A percentile compares a stretch with the other conserved stretches of the same genome.
Evolutionary conservation across 2,329 filamentous ascomycete species (phyloP).

Genomic region (Thelonectria discophora): DNA sequence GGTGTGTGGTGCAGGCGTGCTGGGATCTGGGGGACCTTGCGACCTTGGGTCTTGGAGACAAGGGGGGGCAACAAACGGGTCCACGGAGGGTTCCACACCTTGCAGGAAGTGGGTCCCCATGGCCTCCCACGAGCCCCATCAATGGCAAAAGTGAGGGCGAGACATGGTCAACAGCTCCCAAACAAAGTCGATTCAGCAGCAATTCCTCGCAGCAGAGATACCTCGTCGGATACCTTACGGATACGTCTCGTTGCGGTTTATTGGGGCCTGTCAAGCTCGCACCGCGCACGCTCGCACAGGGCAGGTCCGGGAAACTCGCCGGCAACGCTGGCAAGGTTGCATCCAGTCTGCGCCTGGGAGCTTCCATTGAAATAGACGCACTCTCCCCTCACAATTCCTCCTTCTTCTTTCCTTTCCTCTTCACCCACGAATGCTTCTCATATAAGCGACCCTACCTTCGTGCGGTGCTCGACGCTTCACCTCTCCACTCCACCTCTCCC

Average conservation of each 20-base stretch:
- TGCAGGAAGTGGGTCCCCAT: slow-evolving; percentile 8
- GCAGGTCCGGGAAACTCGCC: slow-evolving; percentile 41
- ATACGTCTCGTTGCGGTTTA: slow-evolving; percentile 28
- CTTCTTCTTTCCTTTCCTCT: slow-evolving; percentile 49
- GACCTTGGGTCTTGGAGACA: slow-evolving; percentile 5
- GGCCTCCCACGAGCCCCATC: slow-evolving; percentile 21
- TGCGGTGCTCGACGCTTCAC: slow-evolving; percentile 56
- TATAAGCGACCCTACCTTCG: slow-evolving; percentile 57
- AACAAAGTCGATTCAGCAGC: not conserved
- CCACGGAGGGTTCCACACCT: slow-evolving; percentile 19
- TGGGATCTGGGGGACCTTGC: slow-evolving; percentile 21
- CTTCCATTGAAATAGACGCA: slow-evolving; percentile 52
- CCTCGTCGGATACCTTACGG: slow-evolving; percentile 21
- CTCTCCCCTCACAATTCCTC: slow-evolving; percentile 45
- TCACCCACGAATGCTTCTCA: slow-evolving; percentile 62
- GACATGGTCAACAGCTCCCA: slow-evolving; percentile 4
- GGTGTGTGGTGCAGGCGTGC: not conserved
- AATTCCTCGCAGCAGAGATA: slow-evolving; percentile 21
- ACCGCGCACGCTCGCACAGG: slow-evolving; percentile 35
- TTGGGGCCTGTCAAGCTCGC: slow-evolving; percentile 35
- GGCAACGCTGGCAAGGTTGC: slow-evolving; percentile 28
- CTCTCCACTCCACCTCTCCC: slow-evolving; percentile 37
- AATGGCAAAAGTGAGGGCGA: slow-evolving; percentile 3
- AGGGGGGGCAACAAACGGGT: slow-evolving; percentile 24
- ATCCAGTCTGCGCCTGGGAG: slow-evolving; percentile 22